Evolutionary conservation across 2,329 filamentous ascomycete genomes (phyloP).

Genomic region (Diaporthe nobilis): DNA sequence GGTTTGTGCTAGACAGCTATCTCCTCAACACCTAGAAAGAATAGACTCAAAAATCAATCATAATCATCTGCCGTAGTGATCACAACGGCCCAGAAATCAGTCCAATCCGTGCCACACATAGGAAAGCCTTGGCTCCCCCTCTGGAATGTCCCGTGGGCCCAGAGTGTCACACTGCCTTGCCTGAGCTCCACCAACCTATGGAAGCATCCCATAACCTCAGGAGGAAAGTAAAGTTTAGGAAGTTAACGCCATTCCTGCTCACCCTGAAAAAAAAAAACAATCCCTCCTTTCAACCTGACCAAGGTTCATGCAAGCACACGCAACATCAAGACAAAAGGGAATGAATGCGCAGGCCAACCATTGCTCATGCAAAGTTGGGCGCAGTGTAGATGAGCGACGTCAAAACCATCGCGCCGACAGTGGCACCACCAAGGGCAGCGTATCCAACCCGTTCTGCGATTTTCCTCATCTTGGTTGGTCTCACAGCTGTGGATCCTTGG

Average conservation of each 20-base stretch:
- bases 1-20: slow-evolving; percentile 22
- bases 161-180: not conserved
- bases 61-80: not conserved
- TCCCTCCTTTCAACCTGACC: not conserved
- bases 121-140: not conserved
- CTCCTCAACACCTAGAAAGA: not conserved
- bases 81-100: not conserved
- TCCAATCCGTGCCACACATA: not conserved
- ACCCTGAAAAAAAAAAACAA: not conserved
- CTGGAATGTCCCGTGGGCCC: not conserved
- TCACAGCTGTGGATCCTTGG: slow-evolving; percentile 4
- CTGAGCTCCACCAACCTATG: not conserved
- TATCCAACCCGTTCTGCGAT: slow-evolving; percentile 53
- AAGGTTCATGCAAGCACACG: not conserved
- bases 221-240: not conserved
- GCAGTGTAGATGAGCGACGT: slow-evolving; percentile 56
- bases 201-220: not conserved
- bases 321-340: not conserved
- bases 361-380: slow-evolving; percentile 49
- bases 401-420: slow-evolving; percentile 53
- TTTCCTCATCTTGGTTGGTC: slow-evolving; percentile 49
- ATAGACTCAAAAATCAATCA: slow-evolving; percentile 19
- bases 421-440: slow-evolving; percentile 54
- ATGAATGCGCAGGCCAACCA: not conserved
- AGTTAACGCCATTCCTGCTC: not conserved